A percentile compares a stretch with the other conserved stretches of the same genome.
These are phyloP conservation scores for Lanmaoa pseudosensibilis DNA, from an alignment of 768 basidiomycete species.

Conservation along the genomic window DNA sequence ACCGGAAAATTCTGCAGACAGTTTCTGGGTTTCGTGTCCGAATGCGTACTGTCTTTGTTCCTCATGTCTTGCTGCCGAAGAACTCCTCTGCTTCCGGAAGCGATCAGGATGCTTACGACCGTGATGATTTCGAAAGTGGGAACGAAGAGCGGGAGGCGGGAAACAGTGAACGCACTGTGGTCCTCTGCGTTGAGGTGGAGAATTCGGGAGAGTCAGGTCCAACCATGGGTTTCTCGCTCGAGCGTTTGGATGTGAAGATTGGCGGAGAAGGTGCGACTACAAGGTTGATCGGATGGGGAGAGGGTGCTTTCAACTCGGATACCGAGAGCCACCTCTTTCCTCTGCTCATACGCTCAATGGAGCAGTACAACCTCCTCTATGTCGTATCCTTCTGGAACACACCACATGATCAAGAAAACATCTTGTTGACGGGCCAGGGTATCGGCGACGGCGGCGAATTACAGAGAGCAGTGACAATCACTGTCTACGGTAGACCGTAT, in stretches of 20 bases:
- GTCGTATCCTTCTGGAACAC: conserved; percentile 79
- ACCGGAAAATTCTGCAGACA: conserved; percentile 73
- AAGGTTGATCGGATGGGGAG: conserved; percentile 51
- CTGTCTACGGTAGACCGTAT: conserved; percentile 74
- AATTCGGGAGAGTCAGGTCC: conserved; percentile 68
- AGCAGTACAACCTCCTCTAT: conserved; percentile 88
- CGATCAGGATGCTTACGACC: conserved; percentile 33
- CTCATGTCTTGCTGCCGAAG: conserved; percentile 71
- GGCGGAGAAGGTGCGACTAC: conserved; percentile 64
- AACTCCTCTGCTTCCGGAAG: conserved; percentile 16
- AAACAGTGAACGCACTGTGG: conserved; percentile 79
- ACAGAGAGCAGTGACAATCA: conserved; percentile 78
- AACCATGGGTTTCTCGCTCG: conserved; percentile 69
- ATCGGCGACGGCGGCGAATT: conserved; percentile 44
- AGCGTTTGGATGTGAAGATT: conserved; percentile 72
- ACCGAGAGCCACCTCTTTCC: conserved; percentile 60
- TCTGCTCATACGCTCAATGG: conserved; percentile 62
- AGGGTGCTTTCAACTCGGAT: conserved; percentile 32
- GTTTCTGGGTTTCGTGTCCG: conserved; percentile 85
- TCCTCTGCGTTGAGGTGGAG: conserved; percentile 90
- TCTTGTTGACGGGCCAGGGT: conserved; percentile 34
- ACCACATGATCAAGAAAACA: conserved; percentile 51
- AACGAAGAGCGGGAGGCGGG: conserved; percentile 57
- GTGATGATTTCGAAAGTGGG: conserved; percentile 45
- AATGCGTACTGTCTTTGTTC: conserved; percentile 93